Evolutionary conservation across 768 basidiomycete species (phyloP).

Genomic region (Amyloporia xantha): DNA sequence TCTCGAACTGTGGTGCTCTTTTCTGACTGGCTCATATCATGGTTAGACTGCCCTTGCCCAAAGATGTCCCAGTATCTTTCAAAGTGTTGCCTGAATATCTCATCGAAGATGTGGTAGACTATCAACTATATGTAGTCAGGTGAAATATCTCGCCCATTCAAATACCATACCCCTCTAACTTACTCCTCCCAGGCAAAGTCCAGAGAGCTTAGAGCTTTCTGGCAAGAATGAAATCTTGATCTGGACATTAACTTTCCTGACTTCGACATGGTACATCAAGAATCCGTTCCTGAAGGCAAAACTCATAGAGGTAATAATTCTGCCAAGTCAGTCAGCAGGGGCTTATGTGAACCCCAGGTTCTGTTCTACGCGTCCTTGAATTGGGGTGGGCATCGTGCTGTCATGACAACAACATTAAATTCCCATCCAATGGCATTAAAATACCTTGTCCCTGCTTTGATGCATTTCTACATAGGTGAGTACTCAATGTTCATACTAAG

Average conservation of each 20-base stretch:
- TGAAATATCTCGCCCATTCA: constrained; percentile 30
- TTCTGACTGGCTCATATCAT: no score
- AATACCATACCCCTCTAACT: constrained; percentile 23
- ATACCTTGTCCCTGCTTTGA: constrained; percentile 85
- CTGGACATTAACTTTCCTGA: constrained; percentile 86
- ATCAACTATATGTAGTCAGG: constrained; percentile 78
- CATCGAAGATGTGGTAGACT: constrained; percentile 90
- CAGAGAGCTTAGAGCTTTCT: constrained; percentile 74
- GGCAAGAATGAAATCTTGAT: constrained; percentile 84
- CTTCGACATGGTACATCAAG: constrained; percentile 96
- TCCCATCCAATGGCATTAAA: constrained; percentile 79
- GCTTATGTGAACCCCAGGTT: constrained; percentile 38
- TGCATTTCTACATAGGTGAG: constrained; percentile 91
- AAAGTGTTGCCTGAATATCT: constrained; percentile 89
- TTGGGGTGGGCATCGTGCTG: constrained; percentile 62
- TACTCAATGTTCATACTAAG: neutral
- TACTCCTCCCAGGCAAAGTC: constrained; percentile 40
- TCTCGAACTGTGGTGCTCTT: neutral
- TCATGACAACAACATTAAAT: constrained; percentile 79
- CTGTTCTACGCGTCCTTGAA: constrained; percentile 64
- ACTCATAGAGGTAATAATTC: constrained; percentile 69
- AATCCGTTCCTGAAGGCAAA: constrained; percentile 97
- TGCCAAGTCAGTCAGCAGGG: neutral
- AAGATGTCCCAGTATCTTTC: constrained; percentile 81
- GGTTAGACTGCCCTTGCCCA: constrained; percentile 75